Percentiles rank a stretch among this genome's conserved stretches.
phyloP scores from a whole-genome alignment of 2,329 filamentous ascomycete species.

The Arthroderma sp. region DNA sequence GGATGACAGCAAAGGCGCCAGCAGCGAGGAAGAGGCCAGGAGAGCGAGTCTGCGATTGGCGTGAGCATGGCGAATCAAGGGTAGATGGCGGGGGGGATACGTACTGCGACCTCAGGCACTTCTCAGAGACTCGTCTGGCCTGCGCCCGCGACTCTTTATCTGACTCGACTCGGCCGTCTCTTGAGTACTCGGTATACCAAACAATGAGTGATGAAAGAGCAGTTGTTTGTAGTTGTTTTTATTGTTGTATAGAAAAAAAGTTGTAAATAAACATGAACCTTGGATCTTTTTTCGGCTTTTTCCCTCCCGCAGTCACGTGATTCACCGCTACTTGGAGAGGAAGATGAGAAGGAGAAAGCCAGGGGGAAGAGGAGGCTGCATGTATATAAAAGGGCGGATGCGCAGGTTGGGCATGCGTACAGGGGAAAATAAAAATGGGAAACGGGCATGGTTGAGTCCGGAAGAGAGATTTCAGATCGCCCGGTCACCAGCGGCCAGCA shows the following conservation, averaged over 20 bases:
- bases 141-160: no score
- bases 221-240: no score
- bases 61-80: not conserved
- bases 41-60: not conserved
- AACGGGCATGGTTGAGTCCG: not conserved
- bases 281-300: no score
- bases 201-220: no score
- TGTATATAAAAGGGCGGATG: not conserved
- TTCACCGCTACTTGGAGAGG: not conserved
- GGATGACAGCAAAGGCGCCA: not conserved
- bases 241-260: no score
- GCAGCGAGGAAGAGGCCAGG: not conserved
- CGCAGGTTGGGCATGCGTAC: not conserved
- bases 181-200: no score
- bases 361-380: not conserved
- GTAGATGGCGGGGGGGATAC: not conserved
- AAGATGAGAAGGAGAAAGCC: not conserved
- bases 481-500: constrained; percentile 1
- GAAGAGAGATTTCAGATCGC: not conserved
- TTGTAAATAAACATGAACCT: no score
- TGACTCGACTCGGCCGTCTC: no score
- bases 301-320: not conserved
- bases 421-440: not conserved
- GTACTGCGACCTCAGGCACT: no score
- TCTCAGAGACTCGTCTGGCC: no score